Base-by-base conservation (phyloP, 768 basidiomycete species). In the Suillus luteus region DNA sequence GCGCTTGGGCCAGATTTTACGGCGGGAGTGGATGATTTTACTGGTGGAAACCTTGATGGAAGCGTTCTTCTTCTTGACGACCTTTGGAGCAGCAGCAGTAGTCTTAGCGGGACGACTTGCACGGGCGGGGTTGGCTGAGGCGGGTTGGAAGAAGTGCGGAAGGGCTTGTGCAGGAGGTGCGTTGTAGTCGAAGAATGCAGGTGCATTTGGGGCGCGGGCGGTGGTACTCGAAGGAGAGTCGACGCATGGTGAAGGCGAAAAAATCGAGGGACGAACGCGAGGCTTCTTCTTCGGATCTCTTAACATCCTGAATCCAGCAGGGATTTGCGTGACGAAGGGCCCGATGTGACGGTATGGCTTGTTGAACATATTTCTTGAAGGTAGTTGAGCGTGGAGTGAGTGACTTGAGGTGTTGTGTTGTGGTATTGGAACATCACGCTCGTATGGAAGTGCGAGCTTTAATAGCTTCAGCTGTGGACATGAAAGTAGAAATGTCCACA, bases 221-320 rank as follows among this genome's bases (percentile, higher is more conserved):
- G 73, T 73, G 8, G 65, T 73, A 24, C n/a, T 64, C 22, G 67
- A 27, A 9, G 70, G 70, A 6, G 51, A 52, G 51, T 65, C 65
- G 10, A 72, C 61, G 19, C 35, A 44, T 15, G 72, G 48, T 27
- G 49, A 5, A 51, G 62, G 27, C 24, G 38, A 58, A 41, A 41
- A 41, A 58, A 58, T 58, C 5, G 5, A 41, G 9, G 17, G 38
- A 58, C 17, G 38, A 58, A 75, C 69, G 64, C 59, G 67, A 31
- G 57, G 66, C 17, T 63, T 46, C 27, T n/a, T n/a, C n/a, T 63
- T 61, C 38, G 59, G 31, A 15, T 62, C 64, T 48, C 69, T 63
- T 12, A 48, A 40, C 37, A 71, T 41, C 70, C 74, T 74, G 73
- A 71, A 35, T 14, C 73, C 72, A 66, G 75, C 69, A 72, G 73